Evolutionary conservation across 140 eudicot genomes (phyloP), one percentile per base, ranked within the genome.

Genomic region (Ambrosia hybrid): DNA sequence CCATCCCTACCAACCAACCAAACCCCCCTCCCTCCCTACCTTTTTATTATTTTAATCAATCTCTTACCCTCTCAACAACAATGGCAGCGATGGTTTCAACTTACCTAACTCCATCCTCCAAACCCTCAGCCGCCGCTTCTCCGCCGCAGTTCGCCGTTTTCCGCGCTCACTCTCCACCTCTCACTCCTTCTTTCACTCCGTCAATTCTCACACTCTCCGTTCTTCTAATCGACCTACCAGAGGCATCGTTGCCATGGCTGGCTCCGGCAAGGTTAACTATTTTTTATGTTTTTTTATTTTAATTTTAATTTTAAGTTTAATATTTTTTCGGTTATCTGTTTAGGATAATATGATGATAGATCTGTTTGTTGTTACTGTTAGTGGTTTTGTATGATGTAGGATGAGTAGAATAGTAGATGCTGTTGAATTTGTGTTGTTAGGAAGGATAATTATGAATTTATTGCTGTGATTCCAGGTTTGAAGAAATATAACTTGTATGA

Each of bases 211-310:
- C 53, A 51, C 87, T 2, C 55, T 10, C 51, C 88, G 90, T 57
- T 57, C 81, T 38, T 71, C 95, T 49, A 68, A 55, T 41, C 82
- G 79, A 36, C 76, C 78, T 68, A 83, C 71, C 84, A 82, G 81
- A 34, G 74, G 77, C 53, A 89, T 90, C 81, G 95, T 85, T 46
- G 78, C 95, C 74, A 90, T 90, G 97, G 95, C 97, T 64, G 95
- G 90, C 79, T 71, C 97, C 68, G 92, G 92, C 13, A 90, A 90
- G 88, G 97, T 90, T 41, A 48, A 49, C 14, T 48, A 48, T 11
- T 0, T 9, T 49, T 49, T 11, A 2, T n/a, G n/a, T 11, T 2
- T 41, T 8, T 41, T 4, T 41, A 41, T 41, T 41, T 30, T 30
- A 30, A 41, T 41, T 41, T 4, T n/a, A n/a, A n/a, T n/a, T n/a